Conservation (phyloP, 2,329 filamentous ascomycete species). For the Spiromastix sp. region DNA sequence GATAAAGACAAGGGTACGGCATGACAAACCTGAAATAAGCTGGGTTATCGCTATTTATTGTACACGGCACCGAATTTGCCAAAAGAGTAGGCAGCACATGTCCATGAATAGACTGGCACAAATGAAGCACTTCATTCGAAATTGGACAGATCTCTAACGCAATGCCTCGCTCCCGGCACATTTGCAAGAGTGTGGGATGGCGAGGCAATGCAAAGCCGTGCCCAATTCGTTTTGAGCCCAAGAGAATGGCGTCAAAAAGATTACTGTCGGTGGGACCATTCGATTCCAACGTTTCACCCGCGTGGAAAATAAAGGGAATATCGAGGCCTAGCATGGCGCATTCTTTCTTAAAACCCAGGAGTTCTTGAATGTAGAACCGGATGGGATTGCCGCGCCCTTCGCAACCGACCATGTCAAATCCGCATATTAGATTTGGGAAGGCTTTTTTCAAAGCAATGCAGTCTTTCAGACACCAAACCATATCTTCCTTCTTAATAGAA, state of each 20-base stretch:
- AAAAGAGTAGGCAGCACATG: slow-evolving; percentile 57
- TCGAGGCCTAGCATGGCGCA: slow-evolving; percentile 68
- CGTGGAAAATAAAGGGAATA: slow-evolving; percentile 93
- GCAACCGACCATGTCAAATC: slow-evolving; percentile 78
- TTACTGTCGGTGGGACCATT: slow-evolving; percentile 71
- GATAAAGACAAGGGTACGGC: background rate
- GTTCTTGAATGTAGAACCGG: slow-evolving; percentile 64
- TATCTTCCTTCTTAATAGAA: slow-evolving; percentile 3
- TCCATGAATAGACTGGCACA: slow-evolving; percentile 64
- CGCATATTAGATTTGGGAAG: slow-evolving; percentile 6
- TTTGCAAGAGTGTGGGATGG: slow-evolving; percentile 78
- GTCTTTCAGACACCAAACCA: slow-evolving; percentile 5
- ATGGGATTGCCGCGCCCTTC: slow-evolving; percentile 72
- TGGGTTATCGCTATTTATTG: slow-evolving; percentile 6
- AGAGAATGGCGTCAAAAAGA: slow-evolving; percentile 76
- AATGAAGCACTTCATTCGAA: slow-evolving; percentile 74
- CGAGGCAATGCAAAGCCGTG: slow-evolving; percentile 85
- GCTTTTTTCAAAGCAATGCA: slow-evolving; percentile 3
- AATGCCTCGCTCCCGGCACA: slow-evolving; percentile 81
- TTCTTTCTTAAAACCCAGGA: slow-evolving; percentile 89
- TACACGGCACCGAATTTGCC: slow-evolving; percentile 8
- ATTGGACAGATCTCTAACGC: slow-evolving; percentile 85
- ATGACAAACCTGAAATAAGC: slow-evolving; percentile 4
- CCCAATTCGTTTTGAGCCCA: slow-evolving; percentile 81
- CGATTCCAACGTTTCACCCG: slow-evolving; percentile 75